A percentile compares a stretch with the other conserved stretches of the same genome.
Conservation (phyloP, 805 yeast genomes). For the Barnettozyma siamensis region DNA sequence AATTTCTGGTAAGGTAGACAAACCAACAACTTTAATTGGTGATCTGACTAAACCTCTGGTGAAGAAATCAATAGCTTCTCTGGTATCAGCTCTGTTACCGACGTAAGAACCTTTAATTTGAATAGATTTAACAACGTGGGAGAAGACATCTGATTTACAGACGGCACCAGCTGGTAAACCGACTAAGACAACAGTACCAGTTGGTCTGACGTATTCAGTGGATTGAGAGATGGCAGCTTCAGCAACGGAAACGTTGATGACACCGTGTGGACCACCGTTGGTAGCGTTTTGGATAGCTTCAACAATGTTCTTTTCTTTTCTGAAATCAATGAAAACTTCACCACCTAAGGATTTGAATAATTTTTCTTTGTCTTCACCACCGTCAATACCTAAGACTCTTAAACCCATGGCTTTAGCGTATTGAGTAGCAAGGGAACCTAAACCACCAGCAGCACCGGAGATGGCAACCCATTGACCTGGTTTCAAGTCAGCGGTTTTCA, state of each 20-base stretch:
- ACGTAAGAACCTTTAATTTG: slow-evolving; percentile 78
- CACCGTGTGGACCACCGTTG: slow-evolving; percentile 74
- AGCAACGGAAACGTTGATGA: slow-evolving; percentile 69
- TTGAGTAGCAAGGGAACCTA: slow-evolving; percentile 69
- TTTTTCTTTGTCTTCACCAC: slow-evolving; percentile 57
- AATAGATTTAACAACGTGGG: slow-evolving; percentile 67
- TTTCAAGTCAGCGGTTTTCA: slow-evolving; percentile 65
- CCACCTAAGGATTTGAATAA: slow-evolving; percentile 58
- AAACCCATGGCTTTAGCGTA: slow-evolving; percentile 74
- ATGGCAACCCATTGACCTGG: slow-evolving; percentile 76
- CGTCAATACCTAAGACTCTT: slow-evolving; percentile 67
- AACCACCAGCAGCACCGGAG: slow-evolving; percentile 79
- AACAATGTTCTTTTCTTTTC: slow-evolving; percentile 47
- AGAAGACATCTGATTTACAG: slow-evolving; percentile 63
- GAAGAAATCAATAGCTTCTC: slow-evolving; percentile 75
- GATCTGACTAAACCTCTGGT: slow-evolving; percentile 64
- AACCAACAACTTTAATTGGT: slow-evolving; percentile 70
- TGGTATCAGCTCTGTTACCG: slow-evolving; percentile 84
- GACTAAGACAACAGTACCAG: slow-evolving; percentile 67
- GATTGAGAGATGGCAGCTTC: slow-evolving; percentile 61
- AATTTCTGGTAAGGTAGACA: slow-evolving; percentile 62
- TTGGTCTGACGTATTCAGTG: slow-evolving; percentile 52
- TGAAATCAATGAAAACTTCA: slow-evolving; percentile 57
- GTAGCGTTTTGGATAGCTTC: slow-evolving; percentile 51
- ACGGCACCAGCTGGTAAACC: slow-evolving; percentile 80